Conservation (phyloP, 129 eudicot species). For the Lactuca saligna region DNA sequence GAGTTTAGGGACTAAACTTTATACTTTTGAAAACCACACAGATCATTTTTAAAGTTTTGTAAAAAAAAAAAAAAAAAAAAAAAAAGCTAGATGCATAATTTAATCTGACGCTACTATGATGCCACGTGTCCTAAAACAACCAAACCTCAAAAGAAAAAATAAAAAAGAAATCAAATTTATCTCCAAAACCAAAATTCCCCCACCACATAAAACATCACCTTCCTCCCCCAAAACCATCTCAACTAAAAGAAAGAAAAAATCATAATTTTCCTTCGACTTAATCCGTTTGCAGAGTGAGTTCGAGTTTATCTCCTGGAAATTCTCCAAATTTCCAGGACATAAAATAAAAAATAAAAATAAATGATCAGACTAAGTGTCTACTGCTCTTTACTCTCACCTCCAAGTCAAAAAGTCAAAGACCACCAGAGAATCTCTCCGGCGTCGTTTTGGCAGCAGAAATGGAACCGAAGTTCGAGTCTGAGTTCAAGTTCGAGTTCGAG, state of each 20-base stretch:
- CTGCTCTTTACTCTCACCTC: conserved; percentile 56
- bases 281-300: background rate
- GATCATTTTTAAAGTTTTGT: too few species aligned
- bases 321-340: conserved; percentile 19
- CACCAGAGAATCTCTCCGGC: conserved; percentile 25
- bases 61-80: too few species aligned
- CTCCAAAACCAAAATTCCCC: conserved; percentile 26
- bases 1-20: too few species aligned
- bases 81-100: too few species aligned
- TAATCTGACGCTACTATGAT: conserved; percentile 9
- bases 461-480: conserved; percentile 17
- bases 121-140: conserved; percentile 32
- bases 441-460: conserved; percentile 8
- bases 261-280: background rate
- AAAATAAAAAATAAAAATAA: conserved; percentile 28
- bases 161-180: conserved; percentile 20
- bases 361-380: conserved; percentile 67
- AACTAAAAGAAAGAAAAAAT: background rate
- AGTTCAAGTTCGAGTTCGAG: too few species aligned
- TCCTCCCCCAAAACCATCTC: conserved; percentile 39
- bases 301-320: conserved; percentile 26
- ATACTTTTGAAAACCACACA: too few species aligned
- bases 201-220: conserved; percentile 33
- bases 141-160: conserved; percentile 16
- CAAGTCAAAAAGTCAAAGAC: conserved; percentile 33